Base-by-base conservation (phyloP, 495 filamentous ascomycete genomes). In the Choiromyces venosus region DNA sequence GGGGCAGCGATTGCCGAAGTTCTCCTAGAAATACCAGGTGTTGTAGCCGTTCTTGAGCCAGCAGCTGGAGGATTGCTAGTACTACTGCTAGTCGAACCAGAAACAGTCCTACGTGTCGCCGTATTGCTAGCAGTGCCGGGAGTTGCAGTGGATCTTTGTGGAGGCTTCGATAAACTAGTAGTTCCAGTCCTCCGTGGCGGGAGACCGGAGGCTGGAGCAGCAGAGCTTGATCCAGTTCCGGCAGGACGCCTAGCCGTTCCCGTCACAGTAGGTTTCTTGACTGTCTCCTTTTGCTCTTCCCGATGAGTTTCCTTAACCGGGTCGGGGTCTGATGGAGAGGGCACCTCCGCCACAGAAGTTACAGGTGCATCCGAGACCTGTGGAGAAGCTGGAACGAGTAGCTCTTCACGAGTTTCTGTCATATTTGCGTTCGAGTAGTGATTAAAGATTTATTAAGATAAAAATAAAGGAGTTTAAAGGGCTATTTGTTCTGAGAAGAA, bases 231-330 rank as follows among this genome's bases (percentile, higher is more conserved):
- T 33, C 33, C 39, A 67, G 77, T 36, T 38, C 61, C 67, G 12
- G 76, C 65, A 37, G 71, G 71, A 42, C 79, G 79, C 65, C 73
- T 80, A 14, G 78, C 74, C 44, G 66, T 71, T 18, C 72, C 73
- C n/a, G 76, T 71, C 37, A 80, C 67, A 65, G 65, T 46, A 37
- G 75, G 72, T 29, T 75, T 80, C 44, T 79, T 76, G 10, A 70
- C 71, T n/a, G 66, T 72, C 68, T 74, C 68, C 46, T 74, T 74
- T 25, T 69, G 36, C 61, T 77, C 78, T 56, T 73, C 74, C n/a
- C 75, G 75, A 29, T 77, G 75, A 25, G 75, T 77, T 25, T 77
- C 75, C 44, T 77, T 77, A 38, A 77, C 74, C n/a, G 75, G 75
- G 37, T 77, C 75, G 46, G 46, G 46, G 33, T 61, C 56, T 67